Evolutionary conservation across 345 rosid species (phyloP).

Genomic region (Viola odorata): DNA sequence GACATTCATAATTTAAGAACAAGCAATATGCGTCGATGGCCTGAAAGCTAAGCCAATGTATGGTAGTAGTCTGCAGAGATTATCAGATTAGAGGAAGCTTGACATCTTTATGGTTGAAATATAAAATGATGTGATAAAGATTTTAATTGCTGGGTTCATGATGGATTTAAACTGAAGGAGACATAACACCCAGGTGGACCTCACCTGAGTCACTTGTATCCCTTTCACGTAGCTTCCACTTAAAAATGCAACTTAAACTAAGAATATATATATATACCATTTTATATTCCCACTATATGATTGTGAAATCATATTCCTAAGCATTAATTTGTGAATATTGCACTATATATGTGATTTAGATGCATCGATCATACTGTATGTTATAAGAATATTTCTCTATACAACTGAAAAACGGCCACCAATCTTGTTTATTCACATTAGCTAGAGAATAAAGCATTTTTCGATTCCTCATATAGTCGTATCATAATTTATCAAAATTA

Average conservation of each 20-base stretch:
- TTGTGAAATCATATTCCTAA: constrained; percentile 13
- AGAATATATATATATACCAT: background rate
- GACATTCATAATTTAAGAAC: no score
- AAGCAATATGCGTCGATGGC: background rate
- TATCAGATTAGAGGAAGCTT: background rate
- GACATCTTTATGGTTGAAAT: background rate
- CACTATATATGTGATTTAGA: no score
- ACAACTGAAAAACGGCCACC: no score
- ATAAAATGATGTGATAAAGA: background rate
- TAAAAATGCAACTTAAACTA: background rate
- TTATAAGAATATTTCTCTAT: no score
- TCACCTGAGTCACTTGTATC: background rate
- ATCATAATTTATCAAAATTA: no score
- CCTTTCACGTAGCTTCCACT: background rate
- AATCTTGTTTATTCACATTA: no score
- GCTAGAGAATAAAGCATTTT: no score
- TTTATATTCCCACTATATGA: background rate
- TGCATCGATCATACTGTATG: no score
- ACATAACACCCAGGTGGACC: background rate
- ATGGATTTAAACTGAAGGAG: background rate
- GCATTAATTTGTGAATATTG: no score
- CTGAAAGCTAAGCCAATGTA: background rate
- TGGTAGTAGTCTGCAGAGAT: no score
- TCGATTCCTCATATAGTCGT: no score
- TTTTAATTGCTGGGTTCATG: no score